These are phyloP conservation scores for Didymella glomerata DNA, from an alignment of 2,329 filamentous ascomycete species.

Conservation along the genomic window DNA sequence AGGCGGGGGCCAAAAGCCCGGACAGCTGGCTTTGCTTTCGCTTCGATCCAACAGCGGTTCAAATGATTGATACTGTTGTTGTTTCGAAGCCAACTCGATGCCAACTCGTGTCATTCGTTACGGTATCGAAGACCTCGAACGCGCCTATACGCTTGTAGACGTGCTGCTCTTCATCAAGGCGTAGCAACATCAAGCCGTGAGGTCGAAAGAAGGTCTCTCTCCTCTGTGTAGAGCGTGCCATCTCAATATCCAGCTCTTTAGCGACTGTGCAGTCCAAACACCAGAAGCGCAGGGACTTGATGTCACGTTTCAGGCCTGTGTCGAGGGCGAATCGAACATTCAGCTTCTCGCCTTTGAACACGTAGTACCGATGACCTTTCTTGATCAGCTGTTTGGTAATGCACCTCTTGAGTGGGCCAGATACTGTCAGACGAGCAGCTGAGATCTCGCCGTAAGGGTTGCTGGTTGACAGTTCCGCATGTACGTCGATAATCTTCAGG, in stretches of 20 bases:
- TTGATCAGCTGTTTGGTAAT: slow-evolving; percentile 6
- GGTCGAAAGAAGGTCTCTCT: slow-evolving; percentile 12
- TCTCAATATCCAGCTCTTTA: slow-evolving; percentile 3
- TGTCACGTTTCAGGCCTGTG: neutral
- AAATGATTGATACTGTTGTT: neutral
- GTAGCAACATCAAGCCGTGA: slow-evolving; percentile 7
- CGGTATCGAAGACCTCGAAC: slow-evolving; percentile 8
- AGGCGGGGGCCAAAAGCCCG: neutral
- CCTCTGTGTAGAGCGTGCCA: slow-evolving; percentile 2
- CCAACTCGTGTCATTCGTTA: neutral
- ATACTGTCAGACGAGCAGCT: slow-evolving; percentile 3
- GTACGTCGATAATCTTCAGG: neutral
- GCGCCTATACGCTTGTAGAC: slow-evolving; percentile 8
- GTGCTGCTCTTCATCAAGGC: neutral
- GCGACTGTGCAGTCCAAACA: slow-evolving; percentile 18
- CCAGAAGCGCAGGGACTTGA: neutral
- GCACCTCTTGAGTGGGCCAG: slow-evolving; percentile 12
- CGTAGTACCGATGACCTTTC: slow-evolving; percentile 11
- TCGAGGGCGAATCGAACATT: slow-evolving; percentile 15
- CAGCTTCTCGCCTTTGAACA: neutral
- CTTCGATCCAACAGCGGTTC: neutral
- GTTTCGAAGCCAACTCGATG: neutral
- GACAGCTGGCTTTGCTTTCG: neutral
- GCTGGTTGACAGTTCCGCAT: slow-evolving; percentile 3
- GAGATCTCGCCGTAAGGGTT: slow-evolving; percentile 19